Base-by-base conservation (phyloP, 2,329 filamentous ascomycete genomes). In the Penicillium sp. region DNA sequence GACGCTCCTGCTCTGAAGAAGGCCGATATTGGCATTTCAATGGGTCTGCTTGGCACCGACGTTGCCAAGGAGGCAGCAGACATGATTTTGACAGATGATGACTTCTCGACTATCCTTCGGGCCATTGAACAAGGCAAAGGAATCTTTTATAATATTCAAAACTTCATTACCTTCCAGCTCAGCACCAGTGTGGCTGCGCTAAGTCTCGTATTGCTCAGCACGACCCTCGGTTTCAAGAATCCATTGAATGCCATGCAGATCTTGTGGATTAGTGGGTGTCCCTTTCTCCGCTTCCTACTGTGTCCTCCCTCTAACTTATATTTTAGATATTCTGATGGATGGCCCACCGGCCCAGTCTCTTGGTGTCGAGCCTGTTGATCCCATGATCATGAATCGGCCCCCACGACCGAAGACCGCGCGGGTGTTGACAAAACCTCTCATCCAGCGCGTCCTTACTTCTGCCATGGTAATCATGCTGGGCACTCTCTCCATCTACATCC, bases 171-270 rank as follows among this genome's bases (percentile, higher is more conserved):
- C 0, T 99, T 99, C 77, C 96, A 99, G 79, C 84, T 99, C 56
- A 97, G 93, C 75, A 99, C 95, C 48, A 97, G 92, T 72, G 95
- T 96, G 21, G 95, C 96, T 53, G 92, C 95, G 59, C 80, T 99
- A 64, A 91, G 90, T 56, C 82, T 99, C 53, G 95, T 99, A 19
- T 86, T 99, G 64, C 77, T 99, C 68, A 97, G 93, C 80, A 97
- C 92, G 29, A 89, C 91, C 65, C 84, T 97, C 60, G 95, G 95
- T 39, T 95, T 96, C 79, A 93, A 91, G 77, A 96, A 95, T 72
- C 96, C 95, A 46, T 82, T 99, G 59, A 99, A 99, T 73, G 92
- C 95, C 49, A 99, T 99, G 95, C 95, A 99, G 79, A 99, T 99
- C 79, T 84, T 99, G 43, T 99, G 95, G 95, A 99, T 99, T 70